A percentile compares a stretch with the other conserved stretches of the same genome.
These are phyloP conservation scores for Mycothermus thermophilus DNA, from an alignment of 495 filamentous ascomycete species.

Conservation along the genomic window DNA sequence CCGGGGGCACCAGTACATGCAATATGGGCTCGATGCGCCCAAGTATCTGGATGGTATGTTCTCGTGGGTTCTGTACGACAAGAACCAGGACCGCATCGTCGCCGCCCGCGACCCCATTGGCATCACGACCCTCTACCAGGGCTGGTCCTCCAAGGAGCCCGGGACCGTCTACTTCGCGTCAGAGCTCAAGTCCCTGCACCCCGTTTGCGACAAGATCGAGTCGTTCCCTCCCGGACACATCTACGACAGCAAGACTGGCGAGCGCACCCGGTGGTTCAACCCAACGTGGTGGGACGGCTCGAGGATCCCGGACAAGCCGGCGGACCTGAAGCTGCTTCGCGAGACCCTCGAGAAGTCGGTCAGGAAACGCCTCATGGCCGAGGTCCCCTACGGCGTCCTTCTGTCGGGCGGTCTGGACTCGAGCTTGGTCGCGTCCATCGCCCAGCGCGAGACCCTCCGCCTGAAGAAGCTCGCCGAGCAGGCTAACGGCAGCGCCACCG, in stretches of 20 bases:
- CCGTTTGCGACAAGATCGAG: constrained; percentile 90
- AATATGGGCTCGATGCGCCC: constrained; percentile 84
- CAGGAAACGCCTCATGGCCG: constrained; percentile 93
- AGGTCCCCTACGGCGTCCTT: constrained; percentile 93
- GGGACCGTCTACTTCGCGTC: constrained; percentile 88
- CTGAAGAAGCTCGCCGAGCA: constrained; percentile 46
- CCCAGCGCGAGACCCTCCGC: constrained; percentile 76
- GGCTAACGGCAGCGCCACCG: constrained; percentile 29
- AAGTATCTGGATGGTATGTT: constrained; percentile 98
- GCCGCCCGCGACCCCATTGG: constrained; percentile 94
- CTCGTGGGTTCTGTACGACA: constrained; percentile 96
- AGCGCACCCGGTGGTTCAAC: constrained; percentile 73
- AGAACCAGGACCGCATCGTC: constrained; percentile 74
- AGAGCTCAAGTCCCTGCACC: constrained; percentile 84
- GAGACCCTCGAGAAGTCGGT: constrained; percentile 79
- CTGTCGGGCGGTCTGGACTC: constrained; percentile 94
- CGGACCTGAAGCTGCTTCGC: constrained; percentile 70
- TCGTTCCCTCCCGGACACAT: constrained; percentile 90
- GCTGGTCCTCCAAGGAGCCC: constrained; percentile 70
- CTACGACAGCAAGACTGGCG: constrained; percentile 80
- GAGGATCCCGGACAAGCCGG: constrained; percentile 59
- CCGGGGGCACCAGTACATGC: constrained; percentile 53
- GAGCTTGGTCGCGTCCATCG: constrained; percentile 86
- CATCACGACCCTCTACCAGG: constrained; percentile 94
- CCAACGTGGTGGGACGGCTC: constrained; percentile 84